phyloP scores from a whole-genome alignment of 345 rosid species.

The Carallia brachiata region DNA sequence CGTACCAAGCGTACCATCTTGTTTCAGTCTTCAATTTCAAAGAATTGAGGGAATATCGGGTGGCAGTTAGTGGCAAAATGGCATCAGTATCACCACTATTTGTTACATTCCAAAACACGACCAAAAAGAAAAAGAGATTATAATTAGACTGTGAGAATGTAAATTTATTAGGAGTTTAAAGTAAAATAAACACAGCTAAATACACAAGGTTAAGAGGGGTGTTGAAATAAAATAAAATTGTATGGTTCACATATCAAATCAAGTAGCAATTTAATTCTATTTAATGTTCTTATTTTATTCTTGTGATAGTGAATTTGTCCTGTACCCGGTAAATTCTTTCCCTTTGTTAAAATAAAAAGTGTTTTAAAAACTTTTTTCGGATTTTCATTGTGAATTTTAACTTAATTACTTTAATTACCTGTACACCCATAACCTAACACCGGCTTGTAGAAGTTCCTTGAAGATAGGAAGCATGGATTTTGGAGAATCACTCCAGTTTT shows the following conservation, averaged over 20 bases:
- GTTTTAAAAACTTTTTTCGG: background rate
- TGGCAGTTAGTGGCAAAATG: constrained; percentile 56
- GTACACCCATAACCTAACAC: constrained; percentile 79
- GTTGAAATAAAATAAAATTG: too few relatives aligned
- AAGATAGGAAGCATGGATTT: constrained; percentile 72
- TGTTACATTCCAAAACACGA: too few relatives aligned
- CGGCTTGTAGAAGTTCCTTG: constrained; percentile 56
- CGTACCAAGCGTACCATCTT: constrained; percentile 62
- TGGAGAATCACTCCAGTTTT: constrained; percentile 75
- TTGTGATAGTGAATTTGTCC: too few relatives aligned
- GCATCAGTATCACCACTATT: constrained; percentile 65
- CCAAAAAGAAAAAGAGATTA: too few relatives aligned
- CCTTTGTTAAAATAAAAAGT: background rate
- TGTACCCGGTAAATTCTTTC: too few relatives aligned
- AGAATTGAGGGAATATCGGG: constrained; percentile 50
- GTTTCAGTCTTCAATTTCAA: constrained; percentile 32
- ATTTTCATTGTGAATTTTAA: background rate
- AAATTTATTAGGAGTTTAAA: background rate
- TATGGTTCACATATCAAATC: too few relatives aligned
- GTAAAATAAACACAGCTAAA: too few relatives aligned
- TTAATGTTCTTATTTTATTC: too few relatives aligned
- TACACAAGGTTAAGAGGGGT: too few relatives aligned
- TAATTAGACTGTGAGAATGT: constrained; percentile 4
- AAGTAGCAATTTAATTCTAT: too few relatives aligned
- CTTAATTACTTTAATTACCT: constrained; percentile 37